phyloP scores from a whole-genome alignment of 805 yeast species.

The Naumovozyma castellii region DNA sequence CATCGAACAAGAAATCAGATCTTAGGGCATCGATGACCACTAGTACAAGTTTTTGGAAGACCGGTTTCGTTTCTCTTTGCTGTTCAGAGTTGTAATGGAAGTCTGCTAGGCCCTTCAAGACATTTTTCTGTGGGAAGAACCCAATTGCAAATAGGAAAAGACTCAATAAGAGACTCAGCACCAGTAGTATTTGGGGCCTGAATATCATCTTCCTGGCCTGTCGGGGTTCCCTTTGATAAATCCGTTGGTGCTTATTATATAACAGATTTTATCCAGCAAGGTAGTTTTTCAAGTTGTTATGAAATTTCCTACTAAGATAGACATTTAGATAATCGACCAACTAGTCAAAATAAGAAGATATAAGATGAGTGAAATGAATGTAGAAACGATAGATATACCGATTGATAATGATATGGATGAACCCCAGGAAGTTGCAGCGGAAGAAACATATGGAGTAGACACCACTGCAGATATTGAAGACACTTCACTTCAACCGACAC shows the following conservation, averaged over 20 bases:
- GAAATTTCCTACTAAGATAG: no score
- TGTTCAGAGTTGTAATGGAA: constrained; percentile 27
- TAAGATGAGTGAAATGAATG: background rate
- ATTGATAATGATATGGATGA: background rate
- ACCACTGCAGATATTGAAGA: background rate
- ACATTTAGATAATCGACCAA: no score
- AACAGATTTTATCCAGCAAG: no score
- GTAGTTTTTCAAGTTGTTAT: no score
- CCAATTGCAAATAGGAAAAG: constrained; percentile 64
- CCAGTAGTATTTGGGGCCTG: constrained; percentile 2
- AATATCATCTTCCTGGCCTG: background rate
- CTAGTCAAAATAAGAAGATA: no score
- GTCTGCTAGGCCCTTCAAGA: constrained; percentile 50
- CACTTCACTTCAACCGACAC: background rate
- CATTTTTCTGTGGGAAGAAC: constrained; percentile 84
- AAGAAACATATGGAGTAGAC: background rate
- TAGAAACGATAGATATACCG: background rate
- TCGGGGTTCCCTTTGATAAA: no score
- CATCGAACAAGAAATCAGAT: constrained; percentile 68
- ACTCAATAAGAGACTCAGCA: constrained; percentile 40
- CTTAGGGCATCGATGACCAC: constrained; percentile 92
- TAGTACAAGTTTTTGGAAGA: constrained; percentile 58
- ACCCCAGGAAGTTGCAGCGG: background rate
- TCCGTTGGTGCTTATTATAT: no score
- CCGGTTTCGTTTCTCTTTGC: constrained; percentile 25